Conservation (phyloP, 805 yeast genomes). For the Kodamaea hsintzibuensis region DNA sequence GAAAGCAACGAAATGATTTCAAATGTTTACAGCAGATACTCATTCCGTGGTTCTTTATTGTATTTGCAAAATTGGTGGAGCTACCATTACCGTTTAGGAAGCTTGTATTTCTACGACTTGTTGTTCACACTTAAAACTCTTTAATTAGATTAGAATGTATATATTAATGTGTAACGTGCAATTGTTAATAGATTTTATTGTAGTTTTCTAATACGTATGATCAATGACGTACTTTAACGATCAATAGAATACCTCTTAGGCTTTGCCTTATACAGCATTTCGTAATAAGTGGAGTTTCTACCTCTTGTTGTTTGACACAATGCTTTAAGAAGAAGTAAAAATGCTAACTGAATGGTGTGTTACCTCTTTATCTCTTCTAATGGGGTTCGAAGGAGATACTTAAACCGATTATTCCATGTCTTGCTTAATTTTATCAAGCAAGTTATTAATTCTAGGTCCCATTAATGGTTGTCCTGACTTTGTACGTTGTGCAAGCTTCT, state of each 20-base stretch:
- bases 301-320: too few relatives aligned
- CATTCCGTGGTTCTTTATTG: constrained; percentile 19
- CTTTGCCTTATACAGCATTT: too few relatives aligned
- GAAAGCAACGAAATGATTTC: constrained; percentile 53
- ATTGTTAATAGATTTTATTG: not conserved
- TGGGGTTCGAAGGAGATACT: too few relatives aligned
- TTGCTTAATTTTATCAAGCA: constrained; percentile 72
- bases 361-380: too few relatives aligned
- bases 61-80: constrained; percentile 31
- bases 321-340: too few relatives aligned
- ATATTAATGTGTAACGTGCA: not conserved
- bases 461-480: constrained; percentile 82
- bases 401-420: constrained; percentile 24
- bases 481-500: constrained; percentile 51
- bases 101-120: constrained; percentile 36
- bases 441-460: constrained; percentile 82
- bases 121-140: constrained; percentile 17
- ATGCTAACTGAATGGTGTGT: too few relatives aligned
- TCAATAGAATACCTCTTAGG: too few relatives aligned
- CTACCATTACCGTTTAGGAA: constrained; percentile 32
- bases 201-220: too few relatives aligned
- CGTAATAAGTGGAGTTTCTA: too few relatives aligned
- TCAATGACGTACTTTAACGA: too few relatives aligned
- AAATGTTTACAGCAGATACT: constrained; percentile 13
- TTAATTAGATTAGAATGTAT: not conserved